Evolutionary conservation across 106 monocot genomes (phyloP), one percentile per base, ranked within the genome.

Genomic region (Phalaenopsis aphrodite): DNA sequence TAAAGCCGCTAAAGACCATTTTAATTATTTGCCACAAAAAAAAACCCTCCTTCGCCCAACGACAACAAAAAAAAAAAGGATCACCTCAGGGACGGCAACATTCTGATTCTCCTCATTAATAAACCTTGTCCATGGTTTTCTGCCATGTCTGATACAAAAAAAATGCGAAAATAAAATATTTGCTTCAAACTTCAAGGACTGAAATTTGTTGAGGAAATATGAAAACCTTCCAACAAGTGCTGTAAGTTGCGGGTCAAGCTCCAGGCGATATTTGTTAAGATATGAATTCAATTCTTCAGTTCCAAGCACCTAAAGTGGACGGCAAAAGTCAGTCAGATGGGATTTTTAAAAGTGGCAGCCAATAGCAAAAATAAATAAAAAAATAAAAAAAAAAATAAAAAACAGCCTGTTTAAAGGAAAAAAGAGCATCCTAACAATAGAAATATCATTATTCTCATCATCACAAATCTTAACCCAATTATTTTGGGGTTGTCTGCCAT

Each of bases 91-190:
- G 77, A 79, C 86, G 55, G 94, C 98, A 16, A 99, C 43, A 79
- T 93, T 89, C 46, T 93, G 90, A 86, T 99, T 99, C 42, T 86
- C 92, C 68, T 86, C 67, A 86, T 87, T 99, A 42, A 91, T 82
- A 55, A 93, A 99, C 88, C 77, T 99, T 55, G 88, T 64, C 94
- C 98, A 99, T 71, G 94, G 88, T 80, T 93, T 99, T 82, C 93
- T 89, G 77, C 86, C 88, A 81, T 92, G 92, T 82, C 94, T 99
- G 85, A 42, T 36, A 75, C 72, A 79, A 81, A 15, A 38, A 17
- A 38, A 17, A 5, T 66, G 36, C 23, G 42, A 11, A 80, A 1
- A 39, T 61, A 76, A 39, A 65, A 41, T 11, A 41, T 9, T 18
- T 5, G 4, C 10, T 47, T 41, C 7, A 10, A 42, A 74, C 47